Conservation (phyloP, 2,329 filamentous ascomycete species). For the Pseudopyrenochaeta lycopersici region DNA sequence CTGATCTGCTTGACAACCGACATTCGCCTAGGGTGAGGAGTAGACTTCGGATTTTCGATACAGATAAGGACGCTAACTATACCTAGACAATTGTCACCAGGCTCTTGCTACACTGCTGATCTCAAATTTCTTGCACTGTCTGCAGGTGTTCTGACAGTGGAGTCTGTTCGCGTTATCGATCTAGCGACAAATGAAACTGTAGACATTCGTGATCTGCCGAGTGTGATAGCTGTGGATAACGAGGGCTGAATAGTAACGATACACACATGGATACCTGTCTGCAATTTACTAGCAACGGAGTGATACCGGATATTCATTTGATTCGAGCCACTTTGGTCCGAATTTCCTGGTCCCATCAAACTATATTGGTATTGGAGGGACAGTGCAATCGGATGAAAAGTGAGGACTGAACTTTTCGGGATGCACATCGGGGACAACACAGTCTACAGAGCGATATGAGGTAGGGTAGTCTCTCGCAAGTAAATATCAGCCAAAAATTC, state of each 20-base stretch:
- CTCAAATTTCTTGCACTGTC: conserved; percentile 74
- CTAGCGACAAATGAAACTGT: conserved; percentile 78
- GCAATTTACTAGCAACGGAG: background rate
- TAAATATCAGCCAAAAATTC: background rate
- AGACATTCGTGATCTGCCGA: conserved; percentile 78
- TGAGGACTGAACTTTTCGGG: too few relatives aligned
- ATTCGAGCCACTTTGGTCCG: too few relatives aligned
- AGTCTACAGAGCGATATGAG: too few relatives aligned
- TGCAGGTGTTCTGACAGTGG: conserved; percentile 73
- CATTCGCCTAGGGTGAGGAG: conserved; percentile 71
- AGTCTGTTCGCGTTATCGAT: conserved; percentile 77
- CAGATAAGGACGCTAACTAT: conserved; percentile 17
- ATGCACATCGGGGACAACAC: too few relatives aligned
- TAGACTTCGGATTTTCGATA: background rate
- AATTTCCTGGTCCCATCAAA: too few relatives aligned
- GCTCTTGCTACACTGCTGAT: conserved; percentile 77
- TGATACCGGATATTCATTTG: background rate
- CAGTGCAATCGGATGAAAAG: too few relatives aligned
- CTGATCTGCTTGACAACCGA: conserved; percentile 80
- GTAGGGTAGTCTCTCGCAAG: too few relatives aligned
- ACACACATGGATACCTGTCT: background rate
- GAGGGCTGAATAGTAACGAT: conserved; percentile 1
- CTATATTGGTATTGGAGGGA: too few relatives aligned
- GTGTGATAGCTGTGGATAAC: conserved; percentile 60
- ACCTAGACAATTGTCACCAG: conserved; percentile 71